Conservation (phyloP, 495 filamentous ascomycete species). For the Aspergillus sclerotiicarbonarius region DNA sequence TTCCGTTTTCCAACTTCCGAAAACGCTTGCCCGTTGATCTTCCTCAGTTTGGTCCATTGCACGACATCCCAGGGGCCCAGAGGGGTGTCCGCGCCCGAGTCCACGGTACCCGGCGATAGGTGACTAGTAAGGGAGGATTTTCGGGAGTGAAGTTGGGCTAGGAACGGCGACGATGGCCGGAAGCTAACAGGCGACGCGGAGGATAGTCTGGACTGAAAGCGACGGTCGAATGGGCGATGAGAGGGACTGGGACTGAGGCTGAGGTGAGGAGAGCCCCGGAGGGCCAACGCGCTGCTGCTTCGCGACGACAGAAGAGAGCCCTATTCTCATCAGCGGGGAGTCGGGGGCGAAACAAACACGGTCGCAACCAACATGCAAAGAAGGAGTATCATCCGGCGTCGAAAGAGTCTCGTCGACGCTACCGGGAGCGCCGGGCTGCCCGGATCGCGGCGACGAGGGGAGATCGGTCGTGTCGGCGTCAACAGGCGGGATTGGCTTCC, state of each 20-base stretch:
- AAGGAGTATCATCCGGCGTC: slow-evolving; percentile 85
- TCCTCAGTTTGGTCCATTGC: slow-evolving; percentile 90
- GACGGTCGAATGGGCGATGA: slow-evolving; percentile 87
- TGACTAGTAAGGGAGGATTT: slow-evolving; percentile 67
- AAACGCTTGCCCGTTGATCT: slow-evolving; percentile 83
- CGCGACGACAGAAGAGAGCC: slow-evolving; percentile 79
- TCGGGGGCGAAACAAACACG: slow-evolving; percentile 1
- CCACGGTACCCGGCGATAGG: slow-evolving; percentile 48
- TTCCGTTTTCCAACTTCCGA: slow-evolving; percentile 93
- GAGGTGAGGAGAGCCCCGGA: slow-evolving; percentile 47
- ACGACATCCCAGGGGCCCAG: slow-evolving; percentile 92
- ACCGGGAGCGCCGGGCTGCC: slow-evolving; percentile 22
- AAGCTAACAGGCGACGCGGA: slow-evolving; percentile 58
- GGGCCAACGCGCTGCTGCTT: slow-evolving; percentile 59
- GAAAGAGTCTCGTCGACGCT: slow-evolving; percentile 57
- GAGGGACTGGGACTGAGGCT: slow-evolving; percentile 69
- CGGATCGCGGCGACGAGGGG: slow-evolving; percentile 20
- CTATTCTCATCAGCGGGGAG: slow-evolving; percentile 43
- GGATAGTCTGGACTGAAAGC: slow-evolving; percentile 84
- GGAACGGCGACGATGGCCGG: slow-evolving; percentile 74
- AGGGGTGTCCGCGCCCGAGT: slow-evolving; percentile 58
- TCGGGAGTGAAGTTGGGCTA: slow-evolving; percentile 71
- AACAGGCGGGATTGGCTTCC: slow-evolving; percentile 6
- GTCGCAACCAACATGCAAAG: slow-evolving; percentile 65
- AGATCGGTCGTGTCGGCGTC: slow-evolving; percentile 15